Base-by-base conservation (phyloP, 2,329 filamentous ascomycete species). In the Fusarium sp. region DNA sequence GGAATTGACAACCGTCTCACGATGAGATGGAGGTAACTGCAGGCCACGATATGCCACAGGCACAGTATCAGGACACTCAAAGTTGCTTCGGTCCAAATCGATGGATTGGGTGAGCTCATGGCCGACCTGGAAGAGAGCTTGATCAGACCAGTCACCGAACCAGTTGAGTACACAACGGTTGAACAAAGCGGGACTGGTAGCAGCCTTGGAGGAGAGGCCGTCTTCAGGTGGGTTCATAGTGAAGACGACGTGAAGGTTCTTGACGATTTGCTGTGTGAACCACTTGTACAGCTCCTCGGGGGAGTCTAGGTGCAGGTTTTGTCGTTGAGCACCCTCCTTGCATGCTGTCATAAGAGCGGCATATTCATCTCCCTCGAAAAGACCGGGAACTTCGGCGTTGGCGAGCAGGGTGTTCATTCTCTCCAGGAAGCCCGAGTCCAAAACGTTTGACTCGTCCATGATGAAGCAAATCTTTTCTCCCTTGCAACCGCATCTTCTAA, bases 381-480 rank as follows among this genome's bases (percentile, higher is more conserved):
- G 88, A 83, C 96, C 96, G 19, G 96, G 96, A 13, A 99, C 96
- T 82, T 99, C 97, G n/a, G 97, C 96, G 78, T 99, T 99, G 75
- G 96, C 97, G 65, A 99, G 90, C 51, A 99, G 83, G 0, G 96
- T 99, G 79, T 99, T 99, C 96, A 99, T 99, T 75, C 97, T 91
- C 80, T 99, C 96, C 57, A 99, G 82, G 89, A 99, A 99, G 55
- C 96, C 96, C 43, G 96, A 99, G 80, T 99, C 96, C 28, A 99
- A 87, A 36, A 99, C 96, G 75, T 99, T 99, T 11, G 95, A 92
- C 83, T 99, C 96, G 78, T 99, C 96, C 94, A 99, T 98, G 84
- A 99, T 98, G 85, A 99, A 99, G 83, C 97, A 99, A 49, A 99
- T 97, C 85, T 98, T 98, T 79, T 99, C 96, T 36, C 96, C 96